Evolutionary conservation across 495 filamentous ascomycete species (phyloP).

Genomic region (Annulohypoxylon maeteangense): DNA sequence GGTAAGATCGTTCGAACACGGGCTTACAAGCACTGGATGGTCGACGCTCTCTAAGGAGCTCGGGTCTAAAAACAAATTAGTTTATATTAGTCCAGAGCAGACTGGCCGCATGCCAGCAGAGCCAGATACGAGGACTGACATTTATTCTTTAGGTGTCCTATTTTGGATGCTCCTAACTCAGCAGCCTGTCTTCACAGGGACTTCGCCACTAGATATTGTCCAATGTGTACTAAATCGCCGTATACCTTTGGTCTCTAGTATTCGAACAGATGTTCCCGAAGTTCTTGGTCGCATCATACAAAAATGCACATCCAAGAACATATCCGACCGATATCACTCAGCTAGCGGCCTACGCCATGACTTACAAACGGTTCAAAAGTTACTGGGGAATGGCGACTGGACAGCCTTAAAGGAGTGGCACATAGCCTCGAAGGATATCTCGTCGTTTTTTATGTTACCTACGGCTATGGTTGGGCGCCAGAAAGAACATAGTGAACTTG

Average conservation of each 20-base stretch:
- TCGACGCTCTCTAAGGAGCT: slow-evolving; percentile 78
- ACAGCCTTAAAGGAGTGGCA: slow-evolving; percentile 73
- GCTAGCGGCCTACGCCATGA: slow-evolving; percentile 84
- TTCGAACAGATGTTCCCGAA: slow-evolving; percentile 83
- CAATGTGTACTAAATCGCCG: slow-evolving; percentile 83
- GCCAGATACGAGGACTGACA: slow-evolving; percentile 88
- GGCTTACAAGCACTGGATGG: slow-evolving; percentile 86
- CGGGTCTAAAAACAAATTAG: slow-evolving; percentile 83
- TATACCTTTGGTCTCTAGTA: slow-evolving; percentile 75
- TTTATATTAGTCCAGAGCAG: slow-evolving; percentile 91
- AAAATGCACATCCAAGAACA: slow-evolving; percentile 88
- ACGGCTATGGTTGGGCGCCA: slow-evolving; percentile 80
- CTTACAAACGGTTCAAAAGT: slow-evolving; percentile 70
- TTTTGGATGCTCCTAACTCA: slow-evolving; percentile 88
- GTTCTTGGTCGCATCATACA: slow-evolving; percentile 82
- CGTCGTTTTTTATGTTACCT: slow-evolving; percentile 86
- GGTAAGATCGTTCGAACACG: slow-evolving; percentile 85
- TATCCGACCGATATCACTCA: slow-evolving; percentile 85
- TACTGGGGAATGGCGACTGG: slow-evolving; percentile 79
- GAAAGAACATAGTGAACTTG: slow-evolving; percentile 72
- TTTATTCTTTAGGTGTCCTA: slow-evolving; percentile 85
- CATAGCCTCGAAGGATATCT: slow-evolving; percentile 80
- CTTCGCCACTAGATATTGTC: slow-evolving; percentile 84
- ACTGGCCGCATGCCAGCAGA: slow-evolving; percentile 90
- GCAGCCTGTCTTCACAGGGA: slow-evolving; percentile 78